Evolutionary conservation across 2,329 filamentous ascomycete species (phyloP), one percentile per base, ranked within the genome.

Genomic region (Exophiala oligosperma): DNA sequence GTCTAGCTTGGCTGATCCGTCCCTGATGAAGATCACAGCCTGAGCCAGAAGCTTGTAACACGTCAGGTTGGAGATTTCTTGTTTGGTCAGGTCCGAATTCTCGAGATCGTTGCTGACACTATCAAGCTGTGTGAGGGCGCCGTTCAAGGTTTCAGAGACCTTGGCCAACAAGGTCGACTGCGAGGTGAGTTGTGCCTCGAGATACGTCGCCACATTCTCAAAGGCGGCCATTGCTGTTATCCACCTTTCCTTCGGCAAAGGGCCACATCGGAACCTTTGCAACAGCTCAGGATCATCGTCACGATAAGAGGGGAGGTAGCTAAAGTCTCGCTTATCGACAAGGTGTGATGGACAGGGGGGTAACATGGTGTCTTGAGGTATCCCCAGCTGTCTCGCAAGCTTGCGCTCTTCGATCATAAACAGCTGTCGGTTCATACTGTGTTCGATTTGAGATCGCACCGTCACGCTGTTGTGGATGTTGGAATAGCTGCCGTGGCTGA

Each of bases 371-470:
- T 59, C 60, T 8, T 62, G 56, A 8, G 57, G 28, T 8, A 59
- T 12, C 12, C 74, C 75, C 51, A 70, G 70, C 23, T 77, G 57
- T 54, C 76, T 67, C 53, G 75, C 71, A 17, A 74, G 68, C 37
- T 74, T 74, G 43, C 74, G 70, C 35, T 72, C 70, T 52, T 79
- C 75, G 32, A 79, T 63, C 23, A 72, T 73, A 68, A 71, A 77
- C 67, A 78, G 71, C 44, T 70, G 73, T 49, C 73, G 71, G 55
- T 58, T 59, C 23, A 62, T 41, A 50, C 63, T 64, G 17, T 41
- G 49, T 29, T 62, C 55, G 5, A 64, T 69, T 54, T 75, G 77
- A 17, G 72, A 65, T 23, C 67, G 71, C 46, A 78, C 64, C 35
- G 68, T 68, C 32, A 67, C 71, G 55, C 75, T 73, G 49, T 75